Conservation (phyloP, 2,329 filamentous ascomycete genomes). For the Didymella sp. region DNA sequence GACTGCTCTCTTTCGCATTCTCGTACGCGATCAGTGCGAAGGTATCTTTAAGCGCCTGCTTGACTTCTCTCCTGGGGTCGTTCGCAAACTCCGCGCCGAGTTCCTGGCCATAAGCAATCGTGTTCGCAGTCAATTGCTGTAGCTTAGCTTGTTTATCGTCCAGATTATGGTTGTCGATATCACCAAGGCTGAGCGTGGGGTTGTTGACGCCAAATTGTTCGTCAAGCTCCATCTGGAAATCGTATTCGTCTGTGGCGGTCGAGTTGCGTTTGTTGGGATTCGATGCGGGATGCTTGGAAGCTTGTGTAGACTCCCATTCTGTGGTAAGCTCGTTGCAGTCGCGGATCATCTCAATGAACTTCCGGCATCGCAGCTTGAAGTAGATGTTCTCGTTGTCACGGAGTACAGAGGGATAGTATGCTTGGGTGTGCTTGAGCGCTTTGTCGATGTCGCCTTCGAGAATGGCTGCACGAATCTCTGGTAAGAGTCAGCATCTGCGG, state of each 20-base stretch:
- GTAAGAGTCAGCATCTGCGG: background rate
- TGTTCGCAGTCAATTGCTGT: conserved; percentile 67
- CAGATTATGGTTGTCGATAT: conserved; percentile 44
- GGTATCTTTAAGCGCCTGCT: conserved; percentile 78
- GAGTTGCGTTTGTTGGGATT: conserved; percentile 46
- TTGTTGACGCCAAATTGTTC: conserved; percentile 55
- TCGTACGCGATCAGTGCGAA: conserved; percentile 88
- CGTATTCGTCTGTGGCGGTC: conserved; percentile 55
- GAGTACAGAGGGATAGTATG: conserved; percentile 81
- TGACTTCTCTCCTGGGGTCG: conserved; percentile 73
- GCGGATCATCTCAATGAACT: conserved; percentile 87
- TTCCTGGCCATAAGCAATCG: conserved; percentile 79
- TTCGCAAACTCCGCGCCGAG: conserved; percentile 78
- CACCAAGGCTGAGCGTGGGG: conserved; percentile 36
- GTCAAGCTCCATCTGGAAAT: conserved; percentile 66
- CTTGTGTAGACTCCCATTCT: conserved; percentile 32
- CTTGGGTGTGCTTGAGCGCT: conserved; percentile 80
- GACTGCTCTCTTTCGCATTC: conserved; percentile 77
- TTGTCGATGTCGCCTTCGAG: conserved; percentile 91
- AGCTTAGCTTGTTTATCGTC: conserved; percentile 44
- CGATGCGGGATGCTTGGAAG: conserved; percentile 40
- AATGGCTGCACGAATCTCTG: conserved; percentile 85
- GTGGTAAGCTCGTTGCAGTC: conserved; percentile 53
- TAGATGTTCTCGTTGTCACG: conserved; percentile 81
- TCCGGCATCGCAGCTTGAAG: conserved; percentile 86